These are phyloP conservation scores for Sextonia rubra DNA, from an alignment of 164 flowering plant genomes.

Conservation along the genomic window DNA sequence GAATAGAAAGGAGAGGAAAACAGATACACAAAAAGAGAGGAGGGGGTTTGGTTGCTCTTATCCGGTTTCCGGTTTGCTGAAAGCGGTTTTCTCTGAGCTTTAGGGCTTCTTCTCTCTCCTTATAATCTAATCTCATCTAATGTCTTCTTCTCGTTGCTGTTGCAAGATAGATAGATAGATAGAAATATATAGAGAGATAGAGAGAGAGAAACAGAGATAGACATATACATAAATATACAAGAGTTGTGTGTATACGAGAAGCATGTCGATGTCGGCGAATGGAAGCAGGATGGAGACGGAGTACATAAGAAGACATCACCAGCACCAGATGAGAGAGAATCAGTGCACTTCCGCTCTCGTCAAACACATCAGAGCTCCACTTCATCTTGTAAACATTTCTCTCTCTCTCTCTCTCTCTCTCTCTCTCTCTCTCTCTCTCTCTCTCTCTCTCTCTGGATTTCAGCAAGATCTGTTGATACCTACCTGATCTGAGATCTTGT, in stretches of 20 bases:
- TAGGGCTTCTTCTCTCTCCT: not conserved
- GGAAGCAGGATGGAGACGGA: conserved; percentile 40
- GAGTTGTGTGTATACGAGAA: not conserved
- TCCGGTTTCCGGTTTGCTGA: too few relatives aligned
- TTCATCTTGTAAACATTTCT: conserved; percentile 43
- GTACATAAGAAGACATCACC: conserved; percentile 48
- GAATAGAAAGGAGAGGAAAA: too few relatives aligned
- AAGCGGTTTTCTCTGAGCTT: not conserved
- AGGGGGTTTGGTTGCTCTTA: too few relatives aligned
- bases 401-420: conserved; percentile 20
- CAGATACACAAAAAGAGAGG: not conserved
- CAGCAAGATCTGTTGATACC: not conserved
- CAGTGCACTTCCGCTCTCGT: conserved; percentile 63
- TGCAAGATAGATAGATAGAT: too few relatives aligned
- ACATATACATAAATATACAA: too few relatives aligned
- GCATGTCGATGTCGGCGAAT: conserved; percentile 16
- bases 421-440: not conserved
- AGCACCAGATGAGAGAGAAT: conserved; percentile 44
- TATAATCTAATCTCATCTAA: too few relatives aligned
- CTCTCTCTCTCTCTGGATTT: not conserved
- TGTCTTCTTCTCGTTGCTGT: too few relatives aligned
- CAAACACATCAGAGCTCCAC: conserved; percentile 69
- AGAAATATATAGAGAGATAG: not conserved
- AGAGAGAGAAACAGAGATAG: too few relatives aligned
- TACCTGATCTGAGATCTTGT: not conserved